Conservation (phyloP, 2,329 filamentous ascomycete species). For the Colletotrichum sp. region DNA sequence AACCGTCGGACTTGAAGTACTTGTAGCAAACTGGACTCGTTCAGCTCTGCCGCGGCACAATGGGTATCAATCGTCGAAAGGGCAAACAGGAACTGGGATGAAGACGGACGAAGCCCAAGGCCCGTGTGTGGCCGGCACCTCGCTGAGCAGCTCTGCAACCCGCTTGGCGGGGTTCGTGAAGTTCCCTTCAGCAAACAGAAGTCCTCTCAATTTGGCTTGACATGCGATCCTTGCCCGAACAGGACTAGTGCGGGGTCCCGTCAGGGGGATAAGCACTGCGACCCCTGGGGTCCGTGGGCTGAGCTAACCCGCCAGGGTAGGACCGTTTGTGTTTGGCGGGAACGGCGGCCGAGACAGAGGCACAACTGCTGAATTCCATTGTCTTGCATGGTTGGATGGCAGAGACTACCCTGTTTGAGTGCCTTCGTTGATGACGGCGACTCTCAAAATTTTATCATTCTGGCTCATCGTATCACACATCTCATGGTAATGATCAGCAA, state of each 20-base stretch:
- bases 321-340: background rate
- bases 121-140: background rate
- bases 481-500: background rate
- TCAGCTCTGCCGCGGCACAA: background rate
- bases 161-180: slow-evolving; percentile 17
- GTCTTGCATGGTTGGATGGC: background rate
- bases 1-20: background rate
- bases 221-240: background rate
- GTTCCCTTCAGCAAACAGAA: slow-evolving; percentile 2
- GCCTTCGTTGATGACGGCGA: background rate
- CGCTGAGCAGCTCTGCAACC: background rate
- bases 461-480: background rate
- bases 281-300: background rate
- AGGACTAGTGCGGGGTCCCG: slow-evolving; percentile 16
- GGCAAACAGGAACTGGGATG: background rate
- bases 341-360: background rate
- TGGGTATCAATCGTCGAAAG: background rate
- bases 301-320: background rate
- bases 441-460: rapidly evolving
- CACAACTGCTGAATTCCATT: background rate
- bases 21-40: background rate
- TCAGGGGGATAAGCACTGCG: background rate
- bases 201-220: slow-evolving; percentile 9
- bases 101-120: slow-evolving; percentile 2
- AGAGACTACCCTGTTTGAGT: background rate